phyloP scores from a whole-genome alignment of 768 basidiomycete genomes.

The Agrocybe pediades region DNA sequence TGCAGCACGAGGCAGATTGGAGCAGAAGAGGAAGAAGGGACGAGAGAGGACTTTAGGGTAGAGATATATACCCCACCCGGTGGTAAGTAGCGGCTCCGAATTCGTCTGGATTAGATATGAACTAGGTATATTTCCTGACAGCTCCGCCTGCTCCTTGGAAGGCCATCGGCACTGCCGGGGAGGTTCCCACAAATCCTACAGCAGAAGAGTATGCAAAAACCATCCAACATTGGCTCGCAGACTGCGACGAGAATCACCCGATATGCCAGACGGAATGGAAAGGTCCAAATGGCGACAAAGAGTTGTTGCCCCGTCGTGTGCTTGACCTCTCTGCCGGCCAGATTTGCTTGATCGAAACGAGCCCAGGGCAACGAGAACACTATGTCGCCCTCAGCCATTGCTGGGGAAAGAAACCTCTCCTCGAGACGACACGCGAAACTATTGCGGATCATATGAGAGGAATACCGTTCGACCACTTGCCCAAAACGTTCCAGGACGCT shows the following conservation, averaged over 20 bases:
- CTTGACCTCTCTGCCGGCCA: conserved; percentile 9
- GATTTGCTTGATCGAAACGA: conserved; percentile 11
- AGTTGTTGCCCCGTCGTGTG: conserved; percentile 14
- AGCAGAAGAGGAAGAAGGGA: not conserved
- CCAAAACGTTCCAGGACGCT: conserved; percentile 14
- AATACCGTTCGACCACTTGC: conserved; percentile 11
- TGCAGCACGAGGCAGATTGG: conserved; percentile 4
- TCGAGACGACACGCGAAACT: conserved; percentile 12
- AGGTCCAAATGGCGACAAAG: not conserved
- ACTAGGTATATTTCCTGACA: not conserved
- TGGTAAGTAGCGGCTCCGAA: not conserved
- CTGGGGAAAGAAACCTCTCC: conserved; percentile 15
- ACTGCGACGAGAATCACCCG: conserved; percentile 12
- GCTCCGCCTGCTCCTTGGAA: conserved; percentile 8
- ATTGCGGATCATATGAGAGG: conserved; percentile 10
- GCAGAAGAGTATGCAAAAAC: conserved; percentile 10
- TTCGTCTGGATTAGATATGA: not conserved
- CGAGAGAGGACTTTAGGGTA: conserved; percentile 13
- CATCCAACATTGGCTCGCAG: conserved; percentile 7
- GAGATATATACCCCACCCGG: conserved; percentile 12
- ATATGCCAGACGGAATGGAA: conserved; percentile 5
- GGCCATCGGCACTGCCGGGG: conserved; percentile 12
- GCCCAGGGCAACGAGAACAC: conserved; percentile 11
- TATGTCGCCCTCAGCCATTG: conserved; percentile 18
- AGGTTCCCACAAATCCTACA: conserved; percentile 11